phyloP scores from a whole-genome alignment of 2,329 filamentous ascomycete genomes.

The Ceratocystis eucalypticola region DNA sequence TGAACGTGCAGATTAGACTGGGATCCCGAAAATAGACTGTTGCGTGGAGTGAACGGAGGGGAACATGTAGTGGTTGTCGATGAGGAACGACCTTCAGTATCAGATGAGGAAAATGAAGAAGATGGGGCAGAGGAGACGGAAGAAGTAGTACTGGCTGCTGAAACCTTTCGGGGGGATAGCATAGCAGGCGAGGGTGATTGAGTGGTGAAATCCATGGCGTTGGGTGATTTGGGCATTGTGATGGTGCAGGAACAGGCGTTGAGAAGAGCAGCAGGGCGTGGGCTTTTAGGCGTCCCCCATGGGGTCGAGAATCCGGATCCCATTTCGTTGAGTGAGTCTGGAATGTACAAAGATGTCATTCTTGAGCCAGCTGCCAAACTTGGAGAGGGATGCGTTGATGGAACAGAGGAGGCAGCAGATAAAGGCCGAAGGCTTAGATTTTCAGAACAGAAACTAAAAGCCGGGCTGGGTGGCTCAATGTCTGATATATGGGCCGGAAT shows the following conservation, averaged over 20 bases:
- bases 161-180: not conserved
- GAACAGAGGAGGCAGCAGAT: not conserved
- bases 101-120: not conserved
- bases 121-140: not conserved
- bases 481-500: not conserved
- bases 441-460: conserved; percentile 16
- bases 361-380: not conserved
- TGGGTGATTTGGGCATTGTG: not conserved
- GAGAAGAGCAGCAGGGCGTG: not conserved
- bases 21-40: conserved; percentile 2
- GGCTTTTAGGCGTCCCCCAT: not conserved
- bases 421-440: conserved; percentile 5
- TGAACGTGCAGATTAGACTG: conserved; percentile 11
- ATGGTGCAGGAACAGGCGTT: not conserved
- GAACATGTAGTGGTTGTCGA: not conserved
- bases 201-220: not conserved
- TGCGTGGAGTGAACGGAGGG: not conserved
- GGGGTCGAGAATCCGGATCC: not conserved
- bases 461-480: conserved; percentile 14
- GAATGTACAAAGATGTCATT: conserved; percentile 2
- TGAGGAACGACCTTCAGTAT: not conserved
- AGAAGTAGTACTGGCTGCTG: not conserved
- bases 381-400: conserved; percentile 2
- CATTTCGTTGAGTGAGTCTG: conserved; percentile 3
- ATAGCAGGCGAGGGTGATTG: not conserved